Evolutionary conservation across 257 asterid species (phyloP), one percentile per base, ranked within the genome.

Genomic region (Linaria vulgaris): DNA sequence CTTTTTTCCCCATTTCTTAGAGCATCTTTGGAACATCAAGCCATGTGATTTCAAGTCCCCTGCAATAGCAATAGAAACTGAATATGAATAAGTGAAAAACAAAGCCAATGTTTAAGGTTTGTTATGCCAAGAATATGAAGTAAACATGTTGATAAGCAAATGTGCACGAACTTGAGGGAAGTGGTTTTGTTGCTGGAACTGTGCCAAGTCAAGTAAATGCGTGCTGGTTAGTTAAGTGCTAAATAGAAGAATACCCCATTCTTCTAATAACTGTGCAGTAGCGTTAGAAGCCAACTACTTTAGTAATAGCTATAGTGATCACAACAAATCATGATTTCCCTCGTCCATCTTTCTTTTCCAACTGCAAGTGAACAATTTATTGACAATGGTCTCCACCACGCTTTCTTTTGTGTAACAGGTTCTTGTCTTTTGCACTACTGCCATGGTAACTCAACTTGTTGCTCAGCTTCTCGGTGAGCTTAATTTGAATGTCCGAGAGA

Each of bases 371-470:
- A 15, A 21, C 12, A 64, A 46, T 22, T 53, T 1, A 30, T 15
- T 67, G 54, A 58, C 51, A 17, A 50, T 39, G 38, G 5, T 10
- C 49, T 4, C 39, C 48, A 13, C 16, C 64, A 14, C 55, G 34
- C 46, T 56, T 56, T 61, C 57, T 39, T 41, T 31, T 30, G n/a
- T 53, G 64, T n/a, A 20, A 53, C 88, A 90, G 95, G 79, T 91
- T 70, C 90, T 94, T 52, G 99, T 94, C 50, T 94, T 94, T 67
- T 94, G 99, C 85, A 84, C 99, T 20, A 94, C 99, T 63, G 96
- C 99, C 22, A 90, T 90, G 96, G 94, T 94, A 34, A 94, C 99
- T 21, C 85, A 74, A 79, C 96, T 94, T 22, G 95, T 90, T 16
- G 96, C 97, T 27, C 86, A 81, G 74, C 88, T 94, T 75, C 94